Conservation (phyloP, 306 rosid genomes). For the Hippophae rhamnoides region DNA sequence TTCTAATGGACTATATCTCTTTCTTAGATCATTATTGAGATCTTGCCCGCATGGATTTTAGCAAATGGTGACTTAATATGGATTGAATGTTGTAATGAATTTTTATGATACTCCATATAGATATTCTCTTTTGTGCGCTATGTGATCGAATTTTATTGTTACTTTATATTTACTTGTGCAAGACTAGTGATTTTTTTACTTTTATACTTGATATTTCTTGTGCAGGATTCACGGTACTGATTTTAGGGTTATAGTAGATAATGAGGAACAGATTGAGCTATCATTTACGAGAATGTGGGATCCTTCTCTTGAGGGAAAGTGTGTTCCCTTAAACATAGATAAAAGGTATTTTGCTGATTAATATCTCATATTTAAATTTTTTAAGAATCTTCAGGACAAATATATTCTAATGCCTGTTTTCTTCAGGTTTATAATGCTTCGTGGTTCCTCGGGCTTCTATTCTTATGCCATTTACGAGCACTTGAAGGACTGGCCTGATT, state of each 20-base stretch:
- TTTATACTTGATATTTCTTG: slow-evolving; percentile 20
- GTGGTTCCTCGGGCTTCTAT: slow-evolving; percentile 82
- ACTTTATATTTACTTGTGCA: neutral
- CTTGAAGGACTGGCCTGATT: slow-evolving; percentile 77
- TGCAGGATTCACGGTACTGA: slow-evolving; percentile 76
- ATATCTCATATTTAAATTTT: neutral
- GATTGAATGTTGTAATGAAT: neutral
- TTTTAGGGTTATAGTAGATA: slow-evolving; percentile 65
- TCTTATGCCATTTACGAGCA: slow-evolving; percentile 79
- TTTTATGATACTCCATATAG: neutral
- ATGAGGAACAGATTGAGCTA: slow-evolving; percentile 80
- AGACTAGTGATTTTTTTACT: slow-evolving; percentile 4
- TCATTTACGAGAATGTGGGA: slow-evolving; percentile 84
- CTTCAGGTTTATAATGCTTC: slow-evolving; percentile 70
- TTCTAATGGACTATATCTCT: neutral
- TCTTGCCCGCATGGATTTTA: neutral
- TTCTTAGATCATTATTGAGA: neutral
- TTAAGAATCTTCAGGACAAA: slow-evolving; percentile 8
- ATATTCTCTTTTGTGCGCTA: neutral
- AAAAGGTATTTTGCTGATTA: slow-evolving; percentile 52
- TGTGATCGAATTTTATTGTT: neutral
- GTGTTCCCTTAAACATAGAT: slow-evolving; percentile 80
- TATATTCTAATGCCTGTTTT: slow-evolving; percentile 11
- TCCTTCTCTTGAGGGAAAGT: slow-evolving; percentile 74
- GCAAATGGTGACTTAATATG: neutral